Percentiles rank a stretch among this genome's conserved stretches.
These are phyloP conservation scores for Wickerhamomyces subpelliculosus DNA, from an alignment of 805 yeast genomes.

Conservation along the genomic window DNA sequence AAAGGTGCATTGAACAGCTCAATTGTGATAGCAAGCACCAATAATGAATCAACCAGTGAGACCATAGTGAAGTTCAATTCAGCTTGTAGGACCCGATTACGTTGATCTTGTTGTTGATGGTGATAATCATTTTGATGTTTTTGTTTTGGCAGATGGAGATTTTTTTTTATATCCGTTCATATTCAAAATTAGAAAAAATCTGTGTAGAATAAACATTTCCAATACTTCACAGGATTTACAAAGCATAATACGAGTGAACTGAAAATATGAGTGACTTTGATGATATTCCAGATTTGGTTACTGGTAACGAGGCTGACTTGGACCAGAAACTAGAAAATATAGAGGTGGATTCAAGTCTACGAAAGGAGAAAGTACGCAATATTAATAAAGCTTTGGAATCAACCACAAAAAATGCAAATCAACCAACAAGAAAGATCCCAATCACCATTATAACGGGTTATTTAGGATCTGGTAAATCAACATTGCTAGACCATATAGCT, in stretches of 20 bases:
- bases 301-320: constrained; percentile 19
- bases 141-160: too few relatives aligned
- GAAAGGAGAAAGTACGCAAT: constrained; percentile 10
- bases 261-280: constrained; percentile 2
- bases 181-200: too few relatives aligned
- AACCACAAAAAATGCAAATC: constrained; percentile 1
- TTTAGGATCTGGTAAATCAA: constrained; percentile 90
- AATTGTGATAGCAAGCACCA: constrained; percentile 39
- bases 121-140: neutral
- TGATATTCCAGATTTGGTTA: constrained; percentile 20
- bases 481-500: constrained; percentile 72
- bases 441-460: constrained; percentile 93
- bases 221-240: too few relatives aligned
- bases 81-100: neutral
- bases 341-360: constrained; percentile 8
- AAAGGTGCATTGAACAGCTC: constrained; percentile 62
- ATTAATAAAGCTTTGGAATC: constrained; percentile 13
- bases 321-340: constrained; percentile 9
- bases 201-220: too few relatives aligned
- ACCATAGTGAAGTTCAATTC: constrained; percentile 2
- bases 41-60: constrained; percentile 24
- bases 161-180: too few relatives aligned
- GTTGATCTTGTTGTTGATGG: neutral
- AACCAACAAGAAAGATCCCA: constrained; percentile 52
- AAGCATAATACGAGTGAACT: too few relatives aligned